phyloP scores from a whole-genome alignment of 768 basidiomycete species.

The Leccinum variicolor region DNA sequence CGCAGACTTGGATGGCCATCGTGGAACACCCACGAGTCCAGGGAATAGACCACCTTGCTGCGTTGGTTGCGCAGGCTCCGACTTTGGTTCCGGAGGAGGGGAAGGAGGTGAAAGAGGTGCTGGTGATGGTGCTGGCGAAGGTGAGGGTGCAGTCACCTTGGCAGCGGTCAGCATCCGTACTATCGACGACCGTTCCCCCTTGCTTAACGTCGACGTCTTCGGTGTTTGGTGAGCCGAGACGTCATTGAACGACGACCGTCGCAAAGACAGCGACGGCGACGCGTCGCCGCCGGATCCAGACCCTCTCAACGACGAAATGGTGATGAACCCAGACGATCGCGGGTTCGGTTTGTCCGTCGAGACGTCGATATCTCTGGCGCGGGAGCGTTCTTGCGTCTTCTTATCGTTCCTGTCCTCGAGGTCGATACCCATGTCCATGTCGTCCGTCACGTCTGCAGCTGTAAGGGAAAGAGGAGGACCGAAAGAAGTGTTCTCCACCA shows the following conservation, averaged over 20 bases:
- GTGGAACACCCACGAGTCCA: conserved; percentile 12
- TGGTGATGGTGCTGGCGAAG: background rate
- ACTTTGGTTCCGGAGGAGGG: conserved; percentile 10
- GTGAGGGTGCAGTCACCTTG: conserved; percentile 3
- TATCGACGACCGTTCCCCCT: background rate
- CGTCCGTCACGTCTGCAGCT: conserved; percentile 5
- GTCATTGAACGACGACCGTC: conserved; percentile 22
- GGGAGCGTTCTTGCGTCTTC: conserved; percentile 1
- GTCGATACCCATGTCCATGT: background rate
- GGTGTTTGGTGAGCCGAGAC: conserved; percentile 6
- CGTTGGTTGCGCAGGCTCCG: background rate
- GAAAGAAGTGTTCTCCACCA: conserved; percentile 23
- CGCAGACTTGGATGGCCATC: conserved; percentile 32
- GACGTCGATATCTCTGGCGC: background rate
- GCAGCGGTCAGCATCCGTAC: conserved; percentile 13
- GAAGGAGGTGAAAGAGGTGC: background rate
- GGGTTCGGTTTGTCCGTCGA: conserved; percentile 49
- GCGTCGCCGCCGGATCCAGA: background rate
- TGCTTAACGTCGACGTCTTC: background rate
- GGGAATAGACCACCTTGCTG: conserved; percentile 16
- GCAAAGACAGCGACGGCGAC: conserved; percentile 13
- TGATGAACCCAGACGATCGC: conserved; percentile 74
- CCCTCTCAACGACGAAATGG: conserved; percentile 52
- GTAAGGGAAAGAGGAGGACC: background rate
- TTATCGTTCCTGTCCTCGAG: background rate